phyloP scores from a whole-genome alignment of 2,329 filamentous ascomycete species.

The Alternaria longipes region DNA sequence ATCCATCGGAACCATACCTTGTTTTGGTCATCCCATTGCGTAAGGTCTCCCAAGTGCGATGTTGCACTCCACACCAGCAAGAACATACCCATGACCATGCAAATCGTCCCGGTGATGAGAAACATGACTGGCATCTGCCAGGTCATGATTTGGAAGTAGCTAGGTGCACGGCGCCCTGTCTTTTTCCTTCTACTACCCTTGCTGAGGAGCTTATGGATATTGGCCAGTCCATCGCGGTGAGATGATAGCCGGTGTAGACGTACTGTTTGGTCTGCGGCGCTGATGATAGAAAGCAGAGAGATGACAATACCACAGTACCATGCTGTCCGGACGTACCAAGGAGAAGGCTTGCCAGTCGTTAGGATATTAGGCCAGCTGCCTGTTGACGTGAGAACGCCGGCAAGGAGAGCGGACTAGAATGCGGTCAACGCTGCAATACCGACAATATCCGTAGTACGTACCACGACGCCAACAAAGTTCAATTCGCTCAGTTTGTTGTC shows the following conservation, averaged over 20 bases:
- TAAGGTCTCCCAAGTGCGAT: constrained; percentile 23
- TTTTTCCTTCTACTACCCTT: constrained; percentile 30
- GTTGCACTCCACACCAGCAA: constrained; percentile 49
- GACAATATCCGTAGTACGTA: constrained; percentile 25
- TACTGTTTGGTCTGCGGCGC: constrained; percentile 54
- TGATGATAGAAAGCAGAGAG: constrained; percentile 60
- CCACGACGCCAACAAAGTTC: constrained; percentile 54
- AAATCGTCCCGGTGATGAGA: no score
- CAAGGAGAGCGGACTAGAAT: constrained; percentile 46
- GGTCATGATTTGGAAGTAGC: constrained; percentile 41
- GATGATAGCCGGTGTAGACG: constrained; percentile 55
- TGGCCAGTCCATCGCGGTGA: constrained; percentile 49
- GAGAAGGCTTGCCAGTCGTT: constrained; percentile 44
- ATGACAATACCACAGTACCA: constrained; percentile 59
- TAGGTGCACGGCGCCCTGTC: constrained; percentile 30
- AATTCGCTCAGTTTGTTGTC: constrained; percentile 53
- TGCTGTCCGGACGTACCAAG: constrained; percentile 53
- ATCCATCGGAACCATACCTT: neutral
- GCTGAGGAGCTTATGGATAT: constrained; percentile 47
- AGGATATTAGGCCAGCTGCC: constrained; percentile 56
- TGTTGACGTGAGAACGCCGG: constrained; percentile 54
- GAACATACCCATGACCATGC: constrained; percentile 28
- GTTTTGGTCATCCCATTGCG: constrained; percentile 35
- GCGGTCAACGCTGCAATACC: neutral
- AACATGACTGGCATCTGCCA: constrained; percentile 48